Conservation (phyloP, 208 protist genomes). For the Endotrypanum monterogeii region DNA sequence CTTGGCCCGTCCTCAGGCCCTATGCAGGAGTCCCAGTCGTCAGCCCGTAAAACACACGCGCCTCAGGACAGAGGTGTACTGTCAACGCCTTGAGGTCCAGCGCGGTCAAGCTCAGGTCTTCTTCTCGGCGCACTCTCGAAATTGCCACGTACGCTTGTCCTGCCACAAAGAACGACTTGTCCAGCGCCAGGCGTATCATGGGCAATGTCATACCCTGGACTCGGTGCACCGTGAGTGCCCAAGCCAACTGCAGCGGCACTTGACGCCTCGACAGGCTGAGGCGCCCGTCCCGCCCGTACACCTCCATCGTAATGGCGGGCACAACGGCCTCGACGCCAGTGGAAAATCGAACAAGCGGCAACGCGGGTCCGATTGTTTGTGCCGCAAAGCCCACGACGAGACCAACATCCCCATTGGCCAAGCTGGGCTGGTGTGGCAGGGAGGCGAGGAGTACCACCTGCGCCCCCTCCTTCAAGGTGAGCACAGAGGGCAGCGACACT, state of each 20-base stretch:
- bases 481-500: slow-evolving; percentile 43
- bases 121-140: slow-evolving; percentile 50
- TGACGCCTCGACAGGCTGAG: slow-evolving; percentile 51
- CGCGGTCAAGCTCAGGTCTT: slow-evolving; percentile 37
- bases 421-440: slow-evolving; percentile 36
- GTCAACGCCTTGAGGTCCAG: slow-evolving; percentile 27
- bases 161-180: slow-evolving; percentile 59
- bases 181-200: slow-evolving; percentile 55
- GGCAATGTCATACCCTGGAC: slow-evolving; percentile 93
- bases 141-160: slow-evolving; percentile 84
- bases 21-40: not conserved
- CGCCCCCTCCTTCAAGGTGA: slow-evolving; percentile 68
- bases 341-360: slow-evolving; percentile 66
- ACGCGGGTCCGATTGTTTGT: slow-evolving; percentile 31
- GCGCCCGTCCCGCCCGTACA: slow-evolving; percentile 28
- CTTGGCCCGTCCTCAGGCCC: not conserved
- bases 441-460: slow-evolving; percentile 74
- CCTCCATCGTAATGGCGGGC: slow-evolving; percentile 47
- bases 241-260: slow-evolving; percentile 94
- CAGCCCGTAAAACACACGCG: slow-evolving; percentile 28
- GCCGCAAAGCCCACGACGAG: slow-evolving; percentile 32
- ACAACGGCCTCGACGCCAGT: slow-evolving; percentile 46
- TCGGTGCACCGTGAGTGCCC: slow-evolving; percentile 95
- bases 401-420: slow-evolving; percentile 42
- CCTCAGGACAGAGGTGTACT: slow-evolving; percentile 10